Conservation (phyloP, 805 yeast species). For the Saccharomycopsis javanensis region DNA sequence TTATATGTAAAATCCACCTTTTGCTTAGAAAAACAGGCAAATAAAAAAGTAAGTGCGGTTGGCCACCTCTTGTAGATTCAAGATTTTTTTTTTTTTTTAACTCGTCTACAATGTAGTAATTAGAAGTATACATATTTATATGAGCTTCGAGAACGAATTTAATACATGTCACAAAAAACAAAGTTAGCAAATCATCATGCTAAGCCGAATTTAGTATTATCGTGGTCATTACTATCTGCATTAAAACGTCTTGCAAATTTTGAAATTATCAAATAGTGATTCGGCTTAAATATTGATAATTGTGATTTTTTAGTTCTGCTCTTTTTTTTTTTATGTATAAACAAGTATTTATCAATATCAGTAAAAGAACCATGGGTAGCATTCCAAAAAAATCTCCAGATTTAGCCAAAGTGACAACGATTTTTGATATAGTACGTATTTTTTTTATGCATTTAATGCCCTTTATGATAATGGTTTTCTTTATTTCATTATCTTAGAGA, state of each 20-base stretch:
- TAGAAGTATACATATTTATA: background rate
- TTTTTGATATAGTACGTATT: slow-evolving; percentile 2
- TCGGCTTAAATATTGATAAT: background rate
- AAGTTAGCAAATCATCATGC: background rate
- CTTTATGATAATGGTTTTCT: background rate
- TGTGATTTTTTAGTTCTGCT: too few relatives aligned
- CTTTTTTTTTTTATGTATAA: background rate
- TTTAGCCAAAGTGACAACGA: slow-evolving; percentile 9
- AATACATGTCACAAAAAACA: background rate
- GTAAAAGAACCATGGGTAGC: background rate
- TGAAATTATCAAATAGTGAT: background rate
- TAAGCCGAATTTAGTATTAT: background rate
- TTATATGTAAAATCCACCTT: too few relatives aligned
- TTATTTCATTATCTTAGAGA: too few relatives aligned
- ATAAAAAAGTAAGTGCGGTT: background rate
- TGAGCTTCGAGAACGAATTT: background rate
- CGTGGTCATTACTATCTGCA: background rate
- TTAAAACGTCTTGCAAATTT: background rate
- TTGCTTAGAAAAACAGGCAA: background rate
- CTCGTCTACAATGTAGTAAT: background rate
- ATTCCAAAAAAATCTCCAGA: slow-evolving; percentile 12
- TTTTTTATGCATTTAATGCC: background rate
- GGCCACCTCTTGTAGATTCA: background rate
- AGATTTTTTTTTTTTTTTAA: too few relatives aligned
- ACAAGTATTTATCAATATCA: background rate